Conservation (phyloP, 176 grass and related monocot genomes). For the Luzula sylvatica region DNA sequence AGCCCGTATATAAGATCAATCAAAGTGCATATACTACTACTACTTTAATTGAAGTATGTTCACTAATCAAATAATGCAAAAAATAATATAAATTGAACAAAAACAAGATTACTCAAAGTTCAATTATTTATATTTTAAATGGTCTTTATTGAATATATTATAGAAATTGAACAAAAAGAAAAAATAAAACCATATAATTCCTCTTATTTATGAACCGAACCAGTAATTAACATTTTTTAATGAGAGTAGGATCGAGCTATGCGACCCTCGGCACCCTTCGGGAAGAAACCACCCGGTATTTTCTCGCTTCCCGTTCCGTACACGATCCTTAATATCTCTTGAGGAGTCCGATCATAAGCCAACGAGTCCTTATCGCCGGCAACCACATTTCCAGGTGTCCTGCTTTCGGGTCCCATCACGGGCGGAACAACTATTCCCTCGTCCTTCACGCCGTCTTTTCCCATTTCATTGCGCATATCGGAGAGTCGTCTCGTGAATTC, state of each 20-base stretch:
- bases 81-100: no score
- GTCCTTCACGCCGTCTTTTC: constrained; percentile 51
- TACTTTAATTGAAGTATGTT: no score
- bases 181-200: no score
- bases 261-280: constrained; percentile 43
- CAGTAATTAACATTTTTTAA: no score
- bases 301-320: constrained; percentile 49
- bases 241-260: constrained; percentile 34
- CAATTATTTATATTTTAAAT: no score
- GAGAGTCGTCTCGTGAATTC: constrained; percentile 66
- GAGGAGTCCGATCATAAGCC: constrained; percentile 49
- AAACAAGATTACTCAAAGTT: no score
- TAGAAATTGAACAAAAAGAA: no score
- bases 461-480: constrained; percentile 51
- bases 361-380: constrained; percentile 65
- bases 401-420: constrained; percentile 38
- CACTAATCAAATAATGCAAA: no score
- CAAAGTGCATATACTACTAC: no score
- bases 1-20: no score
- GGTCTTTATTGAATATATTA: no score
- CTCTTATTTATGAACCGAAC: no score
- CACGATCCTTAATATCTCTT: constrained; percentile 72
- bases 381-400: constrained; percentile 53
- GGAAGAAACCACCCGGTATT: constrained; percentile 72
- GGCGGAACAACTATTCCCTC: constrained; percentile 52